Evolutionary conservation across 495 filamentous ascomycete genomes (phyloP).

Genomic region (Oidiodendron maius): DNA sequence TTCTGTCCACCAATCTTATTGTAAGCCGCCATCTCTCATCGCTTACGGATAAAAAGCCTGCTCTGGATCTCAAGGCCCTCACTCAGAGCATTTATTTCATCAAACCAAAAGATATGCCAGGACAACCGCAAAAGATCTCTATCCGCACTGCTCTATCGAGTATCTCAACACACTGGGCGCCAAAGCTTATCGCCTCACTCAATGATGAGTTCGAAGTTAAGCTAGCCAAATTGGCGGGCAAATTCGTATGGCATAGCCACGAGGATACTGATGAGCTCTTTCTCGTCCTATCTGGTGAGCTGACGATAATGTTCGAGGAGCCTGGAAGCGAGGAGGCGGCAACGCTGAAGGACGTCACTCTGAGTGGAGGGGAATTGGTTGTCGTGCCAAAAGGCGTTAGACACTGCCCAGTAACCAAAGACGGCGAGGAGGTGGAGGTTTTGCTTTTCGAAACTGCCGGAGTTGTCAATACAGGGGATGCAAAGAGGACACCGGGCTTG

Average conservation of each 20-base stretch:
- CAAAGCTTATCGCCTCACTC: slow-evolving; percentile 21
- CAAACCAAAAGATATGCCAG: too few species aligned
- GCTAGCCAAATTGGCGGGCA: slow-evolving; percentile 28
- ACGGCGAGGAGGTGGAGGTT: slow-evolving; percentile 5
- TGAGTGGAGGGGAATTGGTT: slow-evolving; percentile 3
- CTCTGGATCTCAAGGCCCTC: too few species aligned
- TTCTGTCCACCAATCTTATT: too few species aligned
- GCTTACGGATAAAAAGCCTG: too few species aligned
- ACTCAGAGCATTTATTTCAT: too few species aligned
- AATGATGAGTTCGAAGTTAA: slow-evolving; percentile 27
- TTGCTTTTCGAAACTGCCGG: slow-evolving; percentile 5
- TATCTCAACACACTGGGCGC: slow-evolving; percentile 7
- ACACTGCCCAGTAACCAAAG: slow-evolving; percentile 5
- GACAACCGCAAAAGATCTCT: too few species aligned
- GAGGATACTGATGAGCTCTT: slow-evolving; percentile 35
- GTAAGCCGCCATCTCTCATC: too few species aligned
- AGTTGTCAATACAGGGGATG: slow-evolving; percentile 2
- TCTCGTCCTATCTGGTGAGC: slow-evolving; percentile 23
- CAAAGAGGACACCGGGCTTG: neutral
- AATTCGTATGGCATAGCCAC: slow-evolving; percentile 33
- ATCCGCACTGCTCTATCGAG: neutral
- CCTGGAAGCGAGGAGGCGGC: neutral
- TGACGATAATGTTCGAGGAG: slow-evolving; percentile 23
- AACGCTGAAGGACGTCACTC: neutral
- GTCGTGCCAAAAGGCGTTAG: slow-evolving; percentile 1